Base-by-base conservation (phyloP, 106 monocot species). In the Allium sativum region DNA sequence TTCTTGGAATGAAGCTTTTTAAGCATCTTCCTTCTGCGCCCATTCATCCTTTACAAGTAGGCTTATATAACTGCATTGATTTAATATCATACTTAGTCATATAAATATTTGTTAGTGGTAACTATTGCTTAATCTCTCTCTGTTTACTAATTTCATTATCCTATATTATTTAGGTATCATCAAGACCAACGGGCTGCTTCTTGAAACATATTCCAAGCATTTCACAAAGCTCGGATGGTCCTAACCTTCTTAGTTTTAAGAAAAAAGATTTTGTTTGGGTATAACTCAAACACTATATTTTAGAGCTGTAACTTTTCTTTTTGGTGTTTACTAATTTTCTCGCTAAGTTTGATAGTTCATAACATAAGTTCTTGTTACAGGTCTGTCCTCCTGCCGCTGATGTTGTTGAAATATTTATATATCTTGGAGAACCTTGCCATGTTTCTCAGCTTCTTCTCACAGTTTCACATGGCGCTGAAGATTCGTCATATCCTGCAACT, bases 401-500 rank as follows among this genome's bases (percentile, higher is more conserved):
- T 79, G 82, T 88, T 63, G 76, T 99, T 58, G 98, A 99, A 74
- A 70, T 99, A n/a, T 85, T 99, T 78, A 88, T 99, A 31, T 99
- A 85, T 73, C 85, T 99, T 54, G 76, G 58, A 59, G 92, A 99
- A 72, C 98, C 98, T 70, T 92, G 92, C 65, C 92, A 99, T 78
- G 82, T 99, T 56, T 88, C 85, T 64, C 76, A 92, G 64, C 80
- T 99, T 72, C 98, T 99, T 79, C 71, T 99, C 62, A 99, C 92
- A 53, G 73, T 99, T 62, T 74, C 96, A 65, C 84, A 88, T 73
- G 98, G 82, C 60, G 82, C 57, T 20, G 88, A 88, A 55, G 96
- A 98, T 84, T 83, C 82, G 13, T 79, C 84, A 45, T 92, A 77
- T 82, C 92, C 92, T 21, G 84, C 84, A 55, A 79, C 76, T 21